Base-by-base conservation (phyloP, 805 yeast species). In the Zygosaccharomyces gambellarensis region DNA sequence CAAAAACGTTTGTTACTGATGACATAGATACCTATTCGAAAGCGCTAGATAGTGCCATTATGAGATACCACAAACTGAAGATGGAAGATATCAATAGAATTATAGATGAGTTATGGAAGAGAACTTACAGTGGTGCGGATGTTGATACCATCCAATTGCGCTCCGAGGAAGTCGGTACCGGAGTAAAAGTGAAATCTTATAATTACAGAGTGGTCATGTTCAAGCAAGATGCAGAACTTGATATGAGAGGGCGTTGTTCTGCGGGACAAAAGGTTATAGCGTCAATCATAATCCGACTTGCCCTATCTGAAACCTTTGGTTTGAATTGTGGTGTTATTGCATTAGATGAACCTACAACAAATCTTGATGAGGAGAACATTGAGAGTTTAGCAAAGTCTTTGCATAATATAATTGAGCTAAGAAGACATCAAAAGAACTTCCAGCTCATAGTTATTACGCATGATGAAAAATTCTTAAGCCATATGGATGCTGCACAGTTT, bases 251-350 rank as follows among this genome's bases (percentile, higher is more conserved):
- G 0, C 72, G 99, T 50, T 94, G 99, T 65, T 88, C 97, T 1
- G 98, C 99, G 0, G 99, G 99, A 0, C 99, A 94, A 67, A 88
- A 90, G 61, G 97, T 94, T 4, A 69, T 94, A 41, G 97, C 98
- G 0, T 85, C 95, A 36, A 90, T 94, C 43, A 82, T 94, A 29
- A 92, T 94, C 49, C 75, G 99, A 48, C 70, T 94, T 48, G 97
- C 97, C 0, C 72, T 94, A 43, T 94, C 98, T 1, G 98, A 94
- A 67, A 88, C 97, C 61, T 92, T 94, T 72, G 98, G 99, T 6
- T 77, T 83, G 1, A 88, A 87, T 62, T 92, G 97, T 71, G 99
- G 99, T 44, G 86, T 94, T 68, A 88, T 94, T 58, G 96, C 98
- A 0, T 74, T 94, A 36, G 99, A 94, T 69, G 99, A 94, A 69